These are phyloP conservation scores for Epichloe coenophiala DNA, from an alignment of 2,329 filamentous ascomycete genomes.

Conservation along the genomic window DNA sequence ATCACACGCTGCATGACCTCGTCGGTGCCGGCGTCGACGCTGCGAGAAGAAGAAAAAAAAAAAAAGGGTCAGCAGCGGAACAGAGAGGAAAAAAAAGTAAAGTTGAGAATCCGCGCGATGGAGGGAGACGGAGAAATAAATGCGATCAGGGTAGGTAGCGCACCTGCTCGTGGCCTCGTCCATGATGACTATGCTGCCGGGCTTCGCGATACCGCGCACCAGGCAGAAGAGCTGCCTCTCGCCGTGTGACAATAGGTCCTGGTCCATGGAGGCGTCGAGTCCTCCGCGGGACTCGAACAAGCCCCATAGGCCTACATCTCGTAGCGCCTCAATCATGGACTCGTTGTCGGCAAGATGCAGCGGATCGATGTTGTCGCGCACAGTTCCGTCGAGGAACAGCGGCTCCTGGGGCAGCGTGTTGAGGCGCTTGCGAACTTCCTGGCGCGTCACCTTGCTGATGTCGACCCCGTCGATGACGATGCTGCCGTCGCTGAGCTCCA, in stretches of 20 bases:
- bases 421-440: conserved; percentile 16
- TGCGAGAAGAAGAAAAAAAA: too few relatives aligned
- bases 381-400: conserved; percentile 32
- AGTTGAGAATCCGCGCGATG: too few relatives aligned
- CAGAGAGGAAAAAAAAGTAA: too few relatives aligned
- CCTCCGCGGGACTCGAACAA: conserved; percentile 2
- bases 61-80: too few relatives aligned
- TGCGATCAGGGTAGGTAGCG: too few relatives aligned
- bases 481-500: conserved; percentile 26
- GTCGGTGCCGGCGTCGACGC: too few relatives aligned
- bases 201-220: conserved; percentile 1
- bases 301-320: conserved; percentile 7
- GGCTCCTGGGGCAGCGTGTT: conserved; percentile 37
- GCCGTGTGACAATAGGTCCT: conserved; percentile 5
- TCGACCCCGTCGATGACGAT: conserved; percentile 34
- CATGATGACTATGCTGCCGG: background rate
- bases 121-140: too few relatives aligned
- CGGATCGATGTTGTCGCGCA: conserved; percentile 37
- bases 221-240: conserved; percentile 10
- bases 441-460: conserved; percentile 10
- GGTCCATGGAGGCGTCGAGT: conserved; percentile 4
- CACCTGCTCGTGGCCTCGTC: conserved; percentile 3
- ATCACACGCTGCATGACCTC: too few relatives aligned
- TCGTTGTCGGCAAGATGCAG: conserved; percentile 21
- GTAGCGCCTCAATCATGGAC: conserved; percentile 6